These are phyloP conservation scores for Puccinia hordei DNA, from an alignment of 1,284 basidiomycete species.

Conservation along the genomic window DNA sequence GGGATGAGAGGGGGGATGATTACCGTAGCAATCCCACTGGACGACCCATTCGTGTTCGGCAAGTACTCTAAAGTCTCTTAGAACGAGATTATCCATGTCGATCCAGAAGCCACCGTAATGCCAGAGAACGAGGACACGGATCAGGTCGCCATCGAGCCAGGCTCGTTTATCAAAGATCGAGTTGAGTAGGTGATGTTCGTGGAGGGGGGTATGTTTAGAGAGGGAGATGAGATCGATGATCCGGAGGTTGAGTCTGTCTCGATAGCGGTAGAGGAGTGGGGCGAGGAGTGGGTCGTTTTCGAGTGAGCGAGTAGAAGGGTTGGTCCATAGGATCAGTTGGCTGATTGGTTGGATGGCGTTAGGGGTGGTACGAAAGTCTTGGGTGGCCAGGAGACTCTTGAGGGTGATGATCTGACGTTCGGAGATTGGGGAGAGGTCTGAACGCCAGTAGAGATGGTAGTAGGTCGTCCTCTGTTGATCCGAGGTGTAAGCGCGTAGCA, in stretches of 20 bases:
- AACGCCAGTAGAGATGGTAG: conserved; percentile 87
- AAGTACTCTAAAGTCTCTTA: conserved; percentile 76
- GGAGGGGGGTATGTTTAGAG: conserved; percentile 74
- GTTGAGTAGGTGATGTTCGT: conserved; percentile 66
- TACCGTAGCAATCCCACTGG: conserved; percentile 95
- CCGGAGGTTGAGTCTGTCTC: conserved; percentile 70
- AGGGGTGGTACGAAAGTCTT: conserved; percentile 68
- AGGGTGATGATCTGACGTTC: conserved; percentile 81
- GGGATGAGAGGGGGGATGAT: conserved; percentile 55
- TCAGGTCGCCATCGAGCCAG: conserved; percentile 89
- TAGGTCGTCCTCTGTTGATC: not conserved
- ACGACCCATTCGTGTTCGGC: conserved; percentile 84
- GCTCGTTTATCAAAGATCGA: conserved; percentile 70
- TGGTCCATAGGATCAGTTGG: conserved; percentile 65
- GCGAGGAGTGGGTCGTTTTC: conserved; percentile 67
- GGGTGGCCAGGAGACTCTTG: conserved; percentile 85
- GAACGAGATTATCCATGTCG: conserved; percentile 89
- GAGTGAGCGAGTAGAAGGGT: conserved; percentile 61
- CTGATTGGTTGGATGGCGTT: conserved; percentile 75
- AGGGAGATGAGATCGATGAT: conserved; percentile 70
- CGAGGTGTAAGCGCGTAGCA: not conserved
- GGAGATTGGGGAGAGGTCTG: conserved; percentile 75
- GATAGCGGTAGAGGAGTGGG: conserved; percentile 68
- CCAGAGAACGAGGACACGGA: conserved; percentile 83
- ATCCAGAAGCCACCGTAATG: conserved; percentile 87